phyloP scores from a whole-genome alignment of 306 rosid species.

The Morella rubra region DNA sequence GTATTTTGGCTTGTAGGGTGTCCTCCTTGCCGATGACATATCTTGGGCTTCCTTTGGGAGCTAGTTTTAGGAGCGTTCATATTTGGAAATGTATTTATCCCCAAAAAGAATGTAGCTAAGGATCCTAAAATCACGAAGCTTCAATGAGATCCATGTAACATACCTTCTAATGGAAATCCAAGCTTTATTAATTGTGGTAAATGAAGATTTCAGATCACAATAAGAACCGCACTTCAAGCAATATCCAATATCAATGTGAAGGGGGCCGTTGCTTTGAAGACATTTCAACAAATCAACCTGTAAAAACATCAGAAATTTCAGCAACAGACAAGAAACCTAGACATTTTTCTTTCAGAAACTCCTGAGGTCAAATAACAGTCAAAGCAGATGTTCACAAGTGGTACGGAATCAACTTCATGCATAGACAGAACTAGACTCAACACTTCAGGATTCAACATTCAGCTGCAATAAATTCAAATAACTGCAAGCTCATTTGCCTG shows the following conservation, averaged over 20 bases:
- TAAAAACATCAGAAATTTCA: background rate
- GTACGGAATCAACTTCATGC: background rate
- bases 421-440: background rate
- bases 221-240: constrained; percentile 75
- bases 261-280: constrained; percentile 34
- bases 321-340: background rate
- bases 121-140: constrained; percentile 11
- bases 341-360: background rate
- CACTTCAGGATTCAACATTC: background rate
- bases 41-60: too few relatives aligned
- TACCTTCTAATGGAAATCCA: constrained; percentile 54
- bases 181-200: constrained; percentile 47
- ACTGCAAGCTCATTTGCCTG: constrained; percentile 6
- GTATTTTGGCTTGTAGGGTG: too few relatives aligned
- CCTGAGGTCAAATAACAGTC: background rate
- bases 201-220: constrained; percentile 57
- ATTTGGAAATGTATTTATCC: too few relatives aligned
- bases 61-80: too few relatives aligned
- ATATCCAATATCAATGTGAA: constrained; percentile 46
- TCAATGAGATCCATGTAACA: constrained; percentile 14
- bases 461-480: background rate
- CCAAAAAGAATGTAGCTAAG: constrained; percentile 20
- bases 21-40: too few relatives aligned
- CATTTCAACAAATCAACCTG: constrained; percentile 44
- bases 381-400: background rate